Evolutionary conservation across 495 filamentous ascomycete genomes (phyloP), one percentile per base, ranked within the genome.

Genomic region (Immersiella caudata): DNA sequence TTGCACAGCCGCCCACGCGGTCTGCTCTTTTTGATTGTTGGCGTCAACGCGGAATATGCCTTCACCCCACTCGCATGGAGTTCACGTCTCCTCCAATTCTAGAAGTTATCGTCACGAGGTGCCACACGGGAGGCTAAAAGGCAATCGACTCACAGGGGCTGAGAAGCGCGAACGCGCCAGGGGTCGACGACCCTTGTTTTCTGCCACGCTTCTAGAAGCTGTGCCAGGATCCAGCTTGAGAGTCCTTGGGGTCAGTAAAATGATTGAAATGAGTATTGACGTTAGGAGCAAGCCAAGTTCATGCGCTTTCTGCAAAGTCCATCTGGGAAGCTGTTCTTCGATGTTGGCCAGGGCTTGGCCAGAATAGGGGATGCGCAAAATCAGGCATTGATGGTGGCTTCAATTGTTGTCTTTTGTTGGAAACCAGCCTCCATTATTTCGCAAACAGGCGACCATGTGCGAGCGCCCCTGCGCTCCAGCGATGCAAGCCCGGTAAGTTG

Each of bases 221-320:
- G 22, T 20, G 24, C 12, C 24, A 8, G 60, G 49, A 29, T 18
- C 18, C 21, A 9, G 60, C 60, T 5, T 46, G 40, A 46, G 40
- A 12, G 9, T 46, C 40, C 40, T 14, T 20, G 22, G 16, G n/a
- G 25, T 12, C 40, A 40, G 24, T 51, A n/a, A 24, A 20, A 29
- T 25, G 40, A 21, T 5, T 25, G 60, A 73, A 74, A 74, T 74
- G 67, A 72, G 62, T 67, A 72, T 66, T 72, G 60, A 33, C 55
- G 65, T 54, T 65, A 35, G 65, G 60, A 66, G 61, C 55, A 40
- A 68, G 68, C 68, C 66, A 74, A 70, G 66, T 70, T 74, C 40
- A 72, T 74, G 72, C 72, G 60, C 46, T 33, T 25, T 22, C 24
- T 9, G 5, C 25, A 7, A 33, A 35, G 22, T 6, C 56, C 26